Evolutionary conservation across 495 filamentous ascomycete genomes (phyloP).

Genomic region (Talaromyces liani): DNA sequence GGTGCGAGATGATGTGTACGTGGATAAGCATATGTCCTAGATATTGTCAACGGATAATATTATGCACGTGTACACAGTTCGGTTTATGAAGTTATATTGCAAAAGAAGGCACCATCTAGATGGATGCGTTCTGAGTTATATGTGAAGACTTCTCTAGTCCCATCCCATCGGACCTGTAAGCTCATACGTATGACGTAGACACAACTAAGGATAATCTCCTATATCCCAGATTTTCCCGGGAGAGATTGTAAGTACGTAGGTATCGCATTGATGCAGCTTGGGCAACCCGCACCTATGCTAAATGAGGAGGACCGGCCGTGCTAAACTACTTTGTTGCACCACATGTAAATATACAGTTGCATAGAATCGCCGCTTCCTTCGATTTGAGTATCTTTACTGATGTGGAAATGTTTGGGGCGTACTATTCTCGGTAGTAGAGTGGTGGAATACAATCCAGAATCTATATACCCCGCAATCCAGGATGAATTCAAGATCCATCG

Average conservation of each 20-base stretch:
- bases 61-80: background rate
- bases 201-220: background rate
- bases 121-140: background rate
- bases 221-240: background rate
- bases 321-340: too few relatives aligned
- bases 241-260: too few relatives aligned
- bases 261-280: too few relatives aligned
- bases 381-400: too few relatives aligned
- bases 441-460: background rate
- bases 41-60: background rate
- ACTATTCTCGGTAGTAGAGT: background rate
- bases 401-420: too few relatives aligned
- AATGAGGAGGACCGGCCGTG: too few relatives aligned
- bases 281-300: too few relatives aligned
- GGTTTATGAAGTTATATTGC: background rate
- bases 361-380: too few relatives aligned
- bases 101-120: background rate
- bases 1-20: background rate
- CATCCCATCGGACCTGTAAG: background rate
- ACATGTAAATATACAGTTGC: too few relatives aligned
- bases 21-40: slow-evolving; percentile 3
- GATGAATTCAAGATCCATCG: background rate
- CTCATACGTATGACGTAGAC: background rate
- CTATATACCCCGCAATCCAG: background rate
- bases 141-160: background rate